These are phyloP conservation scores for Mycena venus DNA, from an alignment of 768 basidiomycete genomes.

Conservation along the genomic window DNA sequence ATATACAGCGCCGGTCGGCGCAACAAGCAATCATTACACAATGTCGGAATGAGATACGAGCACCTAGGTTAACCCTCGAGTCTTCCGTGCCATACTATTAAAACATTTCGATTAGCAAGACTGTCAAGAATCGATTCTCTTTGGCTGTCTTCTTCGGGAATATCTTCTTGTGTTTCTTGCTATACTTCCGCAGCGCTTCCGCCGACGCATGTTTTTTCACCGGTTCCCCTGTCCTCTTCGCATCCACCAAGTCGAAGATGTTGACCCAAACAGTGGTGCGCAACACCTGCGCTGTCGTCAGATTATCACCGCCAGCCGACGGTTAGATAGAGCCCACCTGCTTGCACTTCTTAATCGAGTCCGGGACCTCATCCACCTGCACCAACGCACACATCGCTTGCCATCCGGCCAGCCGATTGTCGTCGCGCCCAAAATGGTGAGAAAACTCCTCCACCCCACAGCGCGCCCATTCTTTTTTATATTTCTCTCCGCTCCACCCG, in stretches of 20 bases:
- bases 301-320: too few relatives aligned
- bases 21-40: too few relatives aligned
- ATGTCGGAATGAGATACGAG: not conserved
- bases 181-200: conserved; percentile 18
- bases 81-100: not conserved
- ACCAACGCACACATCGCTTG: conserved; percentile 27
- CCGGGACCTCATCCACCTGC: conserved; percentile 10
- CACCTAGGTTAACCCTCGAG: too few relatives aligned
- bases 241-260: conserved; percentile 31
- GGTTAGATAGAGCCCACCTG: too few relatives aligned
- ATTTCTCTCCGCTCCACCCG: conserved; percentile 24
- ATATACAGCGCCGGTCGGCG: too few relatives aligned
- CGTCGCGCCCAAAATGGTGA: conserved; percentile 21
- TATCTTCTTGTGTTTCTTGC: conserved; percentile 9
- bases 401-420: conserved; percentile 28
- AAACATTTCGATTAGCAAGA: conserved; percentile 25
- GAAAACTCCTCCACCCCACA: conserved; percentile 29
- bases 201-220: conserved; percentile 17
- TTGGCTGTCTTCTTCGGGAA: conserved; percentile 25
- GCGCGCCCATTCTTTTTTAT: conserved; percentile 19
- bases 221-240: conserved; percentile 19
- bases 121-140: conserved; percentile 28
- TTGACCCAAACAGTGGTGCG: conserved; percentile 25
- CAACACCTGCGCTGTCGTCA: conserved; percentile 4
- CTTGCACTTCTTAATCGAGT: conserved; percentile 28